A percentile compares a stretch with the other conserved stretches of the same genome.
These are phyloP conservation scores for Cutaneotrichosporon sp. DNA, from an alignment of 1,284 basidiomycete species.

Conservation along the genomic window DNA sequence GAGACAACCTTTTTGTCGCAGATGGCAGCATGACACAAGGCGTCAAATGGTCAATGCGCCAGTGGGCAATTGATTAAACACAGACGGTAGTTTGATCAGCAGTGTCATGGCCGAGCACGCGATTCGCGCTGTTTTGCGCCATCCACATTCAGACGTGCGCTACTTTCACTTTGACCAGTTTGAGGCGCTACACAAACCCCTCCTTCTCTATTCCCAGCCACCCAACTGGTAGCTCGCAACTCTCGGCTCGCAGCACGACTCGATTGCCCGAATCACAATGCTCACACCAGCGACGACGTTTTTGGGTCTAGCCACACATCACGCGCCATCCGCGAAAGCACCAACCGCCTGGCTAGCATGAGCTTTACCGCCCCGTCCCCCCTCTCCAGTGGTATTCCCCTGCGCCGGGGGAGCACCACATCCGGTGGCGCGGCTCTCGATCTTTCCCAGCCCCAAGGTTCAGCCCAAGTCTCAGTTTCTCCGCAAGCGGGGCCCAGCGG, in stretches of 20 bases:
- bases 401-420: background rate
- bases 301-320: constrained; percentile 24
- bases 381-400: background rate
- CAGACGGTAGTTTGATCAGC: background rate
- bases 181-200: constrained; percentile 5
- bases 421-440: constrained; percentile 21
- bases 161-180: background rate
- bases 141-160: background rate
- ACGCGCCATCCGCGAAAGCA: constrained; percentile 45
- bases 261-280: background rate
- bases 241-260: background rate
- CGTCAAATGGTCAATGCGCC: too few relatives aligned
- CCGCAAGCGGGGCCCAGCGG: constrained; percentile 37
- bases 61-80: too few relatives aligned
- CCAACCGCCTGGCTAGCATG: constrained; percentile 49
- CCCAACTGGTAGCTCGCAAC: too few relatives aligned
- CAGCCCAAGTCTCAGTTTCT: constrained; percentile 23
- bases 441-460: constrained; percentile 11
- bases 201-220: background rate
- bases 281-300: background rate
- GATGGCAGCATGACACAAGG: too few relatives aligned
- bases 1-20: too few relatives aligned
- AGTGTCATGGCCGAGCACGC: background rate
- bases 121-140: background rate
- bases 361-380: constrained; percentile 31